Evolutionary conservation across 2,329 filamentous ascomycete genomes (phyloP).

Genomic region (Fusarium papillatum): DNA sequence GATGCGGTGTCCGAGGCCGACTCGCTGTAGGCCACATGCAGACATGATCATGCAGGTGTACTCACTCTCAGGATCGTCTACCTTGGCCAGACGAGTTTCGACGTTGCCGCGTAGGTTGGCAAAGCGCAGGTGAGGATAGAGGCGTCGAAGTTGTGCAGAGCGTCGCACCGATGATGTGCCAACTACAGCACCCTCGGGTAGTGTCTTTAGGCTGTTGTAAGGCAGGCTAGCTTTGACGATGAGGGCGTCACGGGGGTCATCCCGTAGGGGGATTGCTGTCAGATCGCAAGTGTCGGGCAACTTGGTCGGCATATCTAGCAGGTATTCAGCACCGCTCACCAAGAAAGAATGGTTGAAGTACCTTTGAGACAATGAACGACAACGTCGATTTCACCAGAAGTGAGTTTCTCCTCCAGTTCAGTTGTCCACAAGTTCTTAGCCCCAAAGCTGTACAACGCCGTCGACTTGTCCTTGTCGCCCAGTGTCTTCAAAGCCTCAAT

Average conservation of each 20-base stretch:
- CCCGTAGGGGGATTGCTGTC: not conserved
- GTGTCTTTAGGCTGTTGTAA: not conserved
- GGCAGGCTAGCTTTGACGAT: not conserved
- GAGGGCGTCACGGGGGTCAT: not conserved
- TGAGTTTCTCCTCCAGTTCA: not conserved
- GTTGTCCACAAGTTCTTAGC: not conserved
- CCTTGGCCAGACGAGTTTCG: not conserved
- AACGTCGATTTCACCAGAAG: not conserved
- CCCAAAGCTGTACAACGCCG: not conserved
- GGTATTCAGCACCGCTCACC: not conserved
- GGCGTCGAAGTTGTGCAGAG: not conserved
- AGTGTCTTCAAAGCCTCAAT: not conserved
- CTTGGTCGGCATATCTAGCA: not conserved
- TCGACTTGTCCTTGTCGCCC: not conserved
- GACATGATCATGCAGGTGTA: slow-evolving; percentile 3
- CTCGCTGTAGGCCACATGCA: not conserved
- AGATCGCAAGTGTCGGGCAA: not conserved
- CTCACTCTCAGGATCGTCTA: not conserved
- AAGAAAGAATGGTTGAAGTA: not conserved
- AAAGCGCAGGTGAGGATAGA: not conserved
- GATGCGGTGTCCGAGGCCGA: not conserved
- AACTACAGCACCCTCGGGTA: not conserved
- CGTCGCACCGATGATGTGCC: not conserved
- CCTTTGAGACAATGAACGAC: slow-evolving; percentile 6
- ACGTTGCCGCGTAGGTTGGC: not conserved